Percentiles rank a stretch among this genome's conserved stretches.
Evolutionary conservation across 495 filamentous ascomycete species (phyloP).

Genomic region (Aspergillus sparsus): DNA sequence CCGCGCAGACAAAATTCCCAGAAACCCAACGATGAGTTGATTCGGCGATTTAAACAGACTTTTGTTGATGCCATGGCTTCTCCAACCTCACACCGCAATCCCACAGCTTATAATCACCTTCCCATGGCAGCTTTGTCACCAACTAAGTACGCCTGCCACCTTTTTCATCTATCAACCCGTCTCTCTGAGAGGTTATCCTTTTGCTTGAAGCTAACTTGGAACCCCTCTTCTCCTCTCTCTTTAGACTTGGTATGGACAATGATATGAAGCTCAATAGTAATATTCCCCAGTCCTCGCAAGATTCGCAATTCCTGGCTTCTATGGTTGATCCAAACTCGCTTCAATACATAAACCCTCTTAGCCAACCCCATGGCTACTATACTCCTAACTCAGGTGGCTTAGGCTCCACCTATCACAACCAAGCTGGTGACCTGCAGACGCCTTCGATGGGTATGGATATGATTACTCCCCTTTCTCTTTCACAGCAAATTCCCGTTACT

Average conservation of each 20-base stretch:
- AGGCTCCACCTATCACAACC: slow-evolving; percentile 76
- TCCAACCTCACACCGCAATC: slow-evolving; percentile 20
- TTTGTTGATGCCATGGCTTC: slow-evolving; percentile 65
- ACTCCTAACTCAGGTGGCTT: slow-evolving; percentile 86
- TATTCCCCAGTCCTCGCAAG: slow-evolving; percentile 72
- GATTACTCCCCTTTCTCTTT: slow-evolving; percentile 81
- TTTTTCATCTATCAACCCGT: background rate
- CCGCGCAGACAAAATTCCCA: slow-evolving; percentile 70
- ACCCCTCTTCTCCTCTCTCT: background rate
- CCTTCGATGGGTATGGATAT: slow-evolving; percentile 74
- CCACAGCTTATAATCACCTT: slow-evolving; percentile 5
- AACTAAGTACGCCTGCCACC: slow-evolving; percentile 28
- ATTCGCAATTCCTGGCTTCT: slow-evolving; percentile 86
- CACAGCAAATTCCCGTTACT: slow-evolving; percentile 59
- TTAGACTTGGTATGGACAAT: slow-evolving; percentile 46
- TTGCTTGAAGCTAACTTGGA: background rate
- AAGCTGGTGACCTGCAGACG: slow-evolving; percentile 89
- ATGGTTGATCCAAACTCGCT: slow-evolving; percentile 83
- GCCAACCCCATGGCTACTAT: slow-evolving; percentile 81
- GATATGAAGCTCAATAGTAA: slow-evolving; percentile 77
- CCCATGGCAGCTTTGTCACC: slow-evolving; percentile 26
- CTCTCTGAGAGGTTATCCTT: background rate
- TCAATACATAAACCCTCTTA: slow-evolving; percentile 72
- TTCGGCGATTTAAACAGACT: slow-evolving; percentile 77
- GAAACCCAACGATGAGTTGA: slow-evolving; percentile 83